Conservation (phyloP, 176 grass and related monocot species). For the Ensete ventricosum region DNA sequence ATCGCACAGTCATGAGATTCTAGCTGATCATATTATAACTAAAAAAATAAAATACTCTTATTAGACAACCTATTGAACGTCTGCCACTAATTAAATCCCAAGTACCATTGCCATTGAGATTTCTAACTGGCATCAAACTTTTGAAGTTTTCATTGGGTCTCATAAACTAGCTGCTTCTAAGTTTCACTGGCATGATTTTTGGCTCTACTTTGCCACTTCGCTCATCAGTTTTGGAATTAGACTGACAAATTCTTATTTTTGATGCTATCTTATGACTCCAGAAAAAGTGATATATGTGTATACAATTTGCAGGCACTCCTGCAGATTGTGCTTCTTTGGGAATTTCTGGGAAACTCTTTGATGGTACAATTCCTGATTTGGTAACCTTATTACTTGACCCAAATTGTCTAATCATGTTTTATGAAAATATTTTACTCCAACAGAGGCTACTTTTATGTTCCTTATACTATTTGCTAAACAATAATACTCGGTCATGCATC, state of each 20-base stretch:
- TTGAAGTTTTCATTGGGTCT: too few species aligned
- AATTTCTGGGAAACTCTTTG: conserved; percentile 88
- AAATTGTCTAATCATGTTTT: neutral
- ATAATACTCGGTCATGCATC: neutral
- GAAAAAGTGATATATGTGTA: neutral
- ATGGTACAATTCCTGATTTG: conserved; percentile 78
- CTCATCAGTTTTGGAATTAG: too few species aligned
- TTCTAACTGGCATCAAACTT: too few species aligned
- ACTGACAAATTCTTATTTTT: neutral
- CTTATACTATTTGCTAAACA: neutral
- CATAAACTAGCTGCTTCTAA: too few species aligned
- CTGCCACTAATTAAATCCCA: too few species aligned
- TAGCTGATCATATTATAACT: too few species aligned
- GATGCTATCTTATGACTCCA: neutral
- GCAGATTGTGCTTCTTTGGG: conserved; percentile 88
- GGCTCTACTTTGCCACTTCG: too few species aligned
- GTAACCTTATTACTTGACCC: conserved; percentile 26
- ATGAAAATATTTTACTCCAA: neutral
- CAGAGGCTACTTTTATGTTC: neutral
- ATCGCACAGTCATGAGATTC: too few species aligned
- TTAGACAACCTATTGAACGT: too few species aligned
- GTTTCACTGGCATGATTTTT: too few species aligned
- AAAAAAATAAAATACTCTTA: too few species aligned
- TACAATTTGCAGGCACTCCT: conserved; percentile 55
- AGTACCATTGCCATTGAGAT: too few species aligned